Conservation (phyloP, 106 monocot species). For the Dendrobium huoshanense region DNA sequence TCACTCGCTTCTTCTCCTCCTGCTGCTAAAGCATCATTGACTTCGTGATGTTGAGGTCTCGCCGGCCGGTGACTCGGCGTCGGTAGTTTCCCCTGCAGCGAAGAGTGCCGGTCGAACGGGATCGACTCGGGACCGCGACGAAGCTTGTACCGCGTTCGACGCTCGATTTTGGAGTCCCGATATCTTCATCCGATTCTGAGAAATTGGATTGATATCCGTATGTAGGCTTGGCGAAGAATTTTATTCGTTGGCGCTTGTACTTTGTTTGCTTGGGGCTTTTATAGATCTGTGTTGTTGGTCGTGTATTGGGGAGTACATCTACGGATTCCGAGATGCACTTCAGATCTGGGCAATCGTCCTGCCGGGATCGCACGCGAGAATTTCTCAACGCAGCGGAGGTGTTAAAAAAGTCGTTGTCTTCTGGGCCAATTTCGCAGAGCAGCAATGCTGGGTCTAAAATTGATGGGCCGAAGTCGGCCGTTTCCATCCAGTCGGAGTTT, state of each 20-base stretch:
- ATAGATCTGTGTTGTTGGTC: not conserved
- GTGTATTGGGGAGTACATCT: not conserved
- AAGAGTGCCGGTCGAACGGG: no score
- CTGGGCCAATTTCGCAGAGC: slow-evolving; percentile 15
- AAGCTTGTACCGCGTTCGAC: no score
- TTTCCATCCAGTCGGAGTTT: slow-evolving; percentile 74
- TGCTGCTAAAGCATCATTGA: no score
- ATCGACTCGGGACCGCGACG: no score
- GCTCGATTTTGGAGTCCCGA: not conserved
- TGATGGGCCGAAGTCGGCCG: slow-evolving; percentile 30
- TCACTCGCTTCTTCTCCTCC: no score
- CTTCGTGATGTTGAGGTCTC: no score
- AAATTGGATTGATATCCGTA: not conserved
- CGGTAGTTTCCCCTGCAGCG: no score
- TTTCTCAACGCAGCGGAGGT: slow-evolving; percentile 49
- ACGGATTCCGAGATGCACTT: slow-evolving; percentile 22
- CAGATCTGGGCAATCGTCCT: slow-evolving; percentile 45
- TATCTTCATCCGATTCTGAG: not conserved
- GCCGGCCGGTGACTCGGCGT: no score
- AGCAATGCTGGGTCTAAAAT: slow-evolving; percentile 22
- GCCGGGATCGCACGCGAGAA: slow-evolving; percentile 80
- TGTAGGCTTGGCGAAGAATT: not conserved
- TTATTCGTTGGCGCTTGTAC: not conserved
- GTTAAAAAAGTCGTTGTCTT: slow-evolving; percentile 29
- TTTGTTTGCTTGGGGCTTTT: not conserved